Evolutionary conservation across 2,329 filamentous ascomycete genomes (phyloP), one percentile per base, ranked within the genome.

Genomic region (Penicillium oxalicum): DNA sequence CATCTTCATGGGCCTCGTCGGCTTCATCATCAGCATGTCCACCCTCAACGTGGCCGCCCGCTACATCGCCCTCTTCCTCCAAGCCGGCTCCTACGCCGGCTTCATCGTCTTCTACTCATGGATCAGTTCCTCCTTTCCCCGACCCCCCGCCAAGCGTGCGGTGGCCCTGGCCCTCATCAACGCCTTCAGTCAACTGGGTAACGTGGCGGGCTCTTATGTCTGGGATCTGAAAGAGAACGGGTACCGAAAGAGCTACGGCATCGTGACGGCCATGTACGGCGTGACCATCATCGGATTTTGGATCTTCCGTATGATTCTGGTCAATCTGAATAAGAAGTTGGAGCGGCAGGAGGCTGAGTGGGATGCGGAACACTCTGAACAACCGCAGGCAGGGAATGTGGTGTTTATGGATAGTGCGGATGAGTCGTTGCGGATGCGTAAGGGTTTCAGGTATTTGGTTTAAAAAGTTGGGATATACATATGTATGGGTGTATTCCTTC

Each of bases 161-260:
- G 80, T 85, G 0, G 85, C 84, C 0, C 67, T 91, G 4, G 87
- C 86, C 4, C 82, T 87, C 54, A 87, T 90, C 70, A 91, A 91
- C 63, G 83, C 84, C 1, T 75, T 87, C 26, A 80, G 77, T 18
- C 60, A 62, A 67, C 70, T 81, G 2, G 78, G 78, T 45, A 81
- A 80, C 59, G 73, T 81, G 0, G 80, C 81, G 0, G 81, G 81
- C 2, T 79, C 76, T 0, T 84, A 84, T 57, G 81, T 84, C 3
- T 84, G 81, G 81, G 69, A 74, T 45, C 71, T 84, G 43, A 68
- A 72, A 25, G 79, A 75, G 0, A 76, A 84, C 52, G 82, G 82
- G 0, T 84, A 75, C 70, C 75, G 81, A 54, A 77, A 80, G 69
- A 83, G 79, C 52, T 84, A 84, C 57, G 81, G 79, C 4, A 81